Evolutionary conservation across 2,329 filamentous ascomycete genomes (phyloP).

Genomic region (Talaromyces islandicus): DNA sequence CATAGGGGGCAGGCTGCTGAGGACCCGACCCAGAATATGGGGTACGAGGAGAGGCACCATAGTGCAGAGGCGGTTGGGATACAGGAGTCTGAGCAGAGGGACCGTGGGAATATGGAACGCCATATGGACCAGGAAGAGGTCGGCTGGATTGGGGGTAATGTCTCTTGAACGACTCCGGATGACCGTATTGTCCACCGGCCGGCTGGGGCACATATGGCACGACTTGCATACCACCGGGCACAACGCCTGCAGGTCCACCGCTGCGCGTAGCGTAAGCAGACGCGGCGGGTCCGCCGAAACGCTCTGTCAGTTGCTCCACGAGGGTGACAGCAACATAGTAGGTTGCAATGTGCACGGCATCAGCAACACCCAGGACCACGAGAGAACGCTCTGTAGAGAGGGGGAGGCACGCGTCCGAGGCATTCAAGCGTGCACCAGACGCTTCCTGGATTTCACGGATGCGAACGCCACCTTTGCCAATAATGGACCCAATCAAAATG

Average conservation of each 20-base stretch:
- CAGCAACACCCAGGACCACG: conserved; percentile 93
- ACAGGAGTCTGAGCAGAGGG: conserved; percentile 50
- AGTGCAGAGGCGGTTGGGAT: conserved; percentile 67
- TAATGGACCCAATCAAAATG: conserved; percentile 96
- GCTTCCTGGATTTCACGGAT: conserved; percentile 99
- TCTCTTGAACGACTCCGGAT: conserved; percentile 75
- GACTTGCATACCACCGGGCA: conserved; percentile 97
- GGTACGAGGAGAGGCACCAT: conserved; percentile 66
- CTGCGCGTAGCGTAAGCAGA: conserved; percentile 97
- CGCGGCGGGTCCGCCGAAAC: conserved; percentile 89
- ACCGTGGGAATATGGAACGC: conserved; percentile 65
- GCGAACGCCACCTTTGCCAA: conserved; percentile 90
- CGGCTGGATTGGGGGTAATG: conserved; percentile 69
- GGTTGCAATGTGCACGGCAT: conserved; percentile 96
- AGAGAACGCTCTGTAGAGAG: conserved; percentile 96
- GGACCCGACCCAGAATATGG: conserved; percentile 76
- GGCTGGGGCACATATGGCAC: conserved; percentile 96
- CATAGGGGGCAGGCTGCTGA: conserved; percentile 67
- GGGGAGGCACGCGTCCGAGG: conserved; percentile 89
- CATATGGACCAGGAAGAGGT: conserved; percentile 68
- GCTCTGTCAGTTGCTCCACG: conserved; percentile 92
- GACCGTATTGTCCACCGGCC: conserved; percentile 85
- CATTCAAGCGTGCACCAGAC: conserved; percentile 91
- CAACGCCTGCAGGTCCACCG: conserved; percentile 84
- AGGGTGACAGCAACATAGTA: conserved; percentile 99